These are phyloP conservation scores for Sarocladiaceae sp. DNA, from an alignment of 2,329 filamentous ascomycete genomes.

Conservation along the genomic window DNA sequence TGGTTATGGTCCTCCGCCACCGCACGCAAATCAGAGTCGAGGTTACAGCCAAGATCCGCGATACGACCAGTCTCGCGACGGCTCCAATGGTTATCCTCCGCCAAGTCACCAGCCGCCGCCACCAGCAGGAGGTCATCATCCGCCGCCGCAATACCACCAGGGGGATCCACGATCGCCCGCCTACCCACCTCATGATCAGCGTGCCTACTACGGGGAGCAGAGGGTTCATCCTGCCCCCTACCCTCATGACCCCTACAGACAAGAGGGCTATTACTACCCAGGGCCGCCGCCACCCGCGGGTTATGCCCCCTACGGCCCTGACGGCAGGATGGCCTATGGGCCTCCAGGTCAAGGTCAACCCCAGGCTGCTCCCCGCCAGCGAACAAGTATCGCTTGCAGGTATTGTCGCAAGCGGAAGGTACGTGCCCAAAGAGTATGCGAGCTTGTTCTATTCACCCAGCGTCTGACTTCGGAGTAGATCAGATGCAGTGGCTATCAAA, in stretches of 20 bases:
- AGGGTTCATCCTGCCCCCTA: constrained; percentile 22
- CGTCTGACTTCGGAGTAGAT: constrained; percentile 34
- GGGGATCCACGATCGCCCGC: constrained; percentile 25
- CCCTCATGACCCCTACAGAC: constrained; percentile 27
- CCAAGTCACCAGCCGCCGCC: constrained; percentile 18
- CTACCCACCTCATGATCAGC: constrained; percentile 34
- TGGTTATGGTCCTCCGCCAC: constrained; percentile 25
- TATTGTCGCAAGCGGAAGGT: constrained; percentile 59
- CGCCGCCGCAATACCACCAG: constrained; percentile 30
- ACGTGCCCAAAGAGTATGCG: constrained; percentile 10
- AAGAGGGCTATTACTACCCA: constrained; percentile 29
- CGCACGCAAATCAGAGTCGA: constrained; percentile 19
- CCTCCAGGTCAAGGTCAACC: constrained; percentile 28
- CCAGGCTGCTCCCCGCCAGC: constrained; percentile 50
- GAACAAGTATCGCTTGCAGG: constrained; percentile 54
- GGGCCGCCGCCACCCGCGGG: constrained; percentile 22
- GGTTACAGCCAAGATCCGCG: constrained; percentile 28
- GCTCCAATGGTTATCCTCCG: constrained; percentile 40
- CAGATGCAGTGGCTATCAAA: constrained; percentile 55
- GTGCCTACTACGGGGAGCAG: constrained; percentile 30
- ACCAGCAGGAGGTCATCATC: constrained; percentile 22
- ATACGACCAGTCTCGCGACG: constrained; percentile 35
- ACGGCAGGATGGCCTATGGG: constrained; percentile 22
- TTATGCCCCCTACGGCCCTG: constrained; percentile 8
- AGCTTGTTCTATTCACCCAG: neutral